Evolutionary conservation across 108 stramenopile species (phyloP), one percentile per base, ranked within the genome.

Genomic region (Schizochytrium sp.): DNA sequence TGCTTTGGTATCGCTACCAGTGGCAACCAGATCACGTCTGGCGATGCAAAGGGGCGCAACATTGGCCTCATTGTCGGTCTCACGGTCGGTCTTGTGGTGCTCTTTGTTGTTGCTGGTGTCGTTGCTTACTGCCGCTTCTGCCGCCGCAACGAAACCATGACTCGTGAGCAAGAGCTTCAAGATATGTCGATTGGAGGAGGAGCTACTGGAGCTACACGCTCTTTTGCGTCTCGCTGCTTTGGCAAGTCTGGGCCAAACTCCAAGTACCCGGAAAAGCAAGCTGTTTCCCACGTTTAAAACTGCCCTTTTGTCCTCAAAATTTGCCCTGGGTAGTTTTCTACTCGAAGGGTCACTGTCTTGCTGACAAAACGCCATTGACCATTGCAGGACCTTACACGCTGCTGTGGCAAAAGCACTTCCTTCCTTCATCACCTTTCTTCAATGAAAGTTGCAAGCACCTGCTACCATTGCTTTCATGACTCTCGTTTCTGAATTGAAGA

Each of bases 131-230:
- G 64, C 64, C 64, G 64, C 64, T 69, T 28, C 64, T 69, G 10
- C 28, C 15, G 12, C 64, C 12, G 12, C 12, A 69, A 3, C 64
- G 64, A 38, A 7, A 8, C 12, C 5, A 44, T 69, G 42, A 15
- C 3, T 44, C 64, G 64, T 13, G 64, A 69, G 64, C 64, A 69
- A 15, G 64, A 69, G 3, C 64, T 69, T 15, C 64, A 69, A 3
- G 64, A 69, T 3, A 1, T 69, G 10, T 38, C 42, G 1, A 44
- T 12, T 7, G 64, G 44, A 8, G 5, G 7, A 8, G 64, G 64
- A 38, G 64, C 64, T 15, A 69, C 64, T 8, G 64, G 64, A 38
- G 64, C 64, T 15, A 12, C 42, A 28, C 5, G 42, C 19, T 38
- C 64, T 44, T 7, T 69, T 3, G 64, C 64, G 28, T 28, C 28